Conservation (phyloP, 2,329 filamentous ascomycete genomes). For the Colletotrichum zoysiae region DNA sequence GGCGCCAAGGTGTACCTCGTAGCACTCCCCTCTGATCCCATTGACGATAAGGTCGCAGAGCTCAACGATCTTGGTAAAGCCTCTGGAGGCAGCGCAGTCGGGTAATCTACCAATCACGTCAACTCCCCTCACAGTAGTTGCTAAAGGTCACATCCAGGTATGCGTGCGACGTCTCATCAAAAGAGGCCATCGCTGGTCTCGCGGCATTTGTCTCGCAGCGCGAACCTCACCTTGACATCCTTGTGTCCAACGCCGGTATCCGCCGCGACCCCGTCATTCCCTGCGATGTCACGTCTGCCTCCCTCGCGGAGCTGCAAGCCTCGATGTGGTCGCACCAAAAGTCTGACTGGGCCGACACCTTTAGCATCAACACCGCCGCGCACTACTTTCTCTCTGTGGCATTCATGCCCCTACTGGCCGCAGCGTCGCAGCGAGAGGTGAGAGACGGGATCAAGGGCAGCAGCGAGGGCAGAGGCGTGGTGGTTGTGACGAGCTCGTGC, state of each 20-base stretch:
- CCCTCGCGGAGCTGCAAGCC: slow-evolving; percentile 56
- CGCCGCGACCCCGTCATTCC: slow-evolving; percentile 47
- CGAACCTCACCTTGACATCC: neutral
- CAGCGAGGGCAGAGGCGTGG: slow-evolving; percentile 56
- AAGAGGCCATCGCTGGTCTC: neutral
- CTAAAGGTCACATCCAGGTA: neutral
- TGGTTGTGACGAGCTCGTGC: slow-evolving; percentile 64
- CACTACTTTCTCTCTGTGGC: slow-evolving; percentile 64
- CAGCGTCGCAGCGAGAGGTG: slow-evolving; percentile 51
- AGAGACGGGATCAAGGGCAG: slow-evolving; percentile 46
- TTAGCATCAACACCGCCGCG: slow-evolving; percentile 61
- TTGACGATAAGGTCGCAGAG: neutral
- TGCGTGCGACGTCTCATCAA: neutral
- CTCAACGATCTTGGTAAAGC: slow-evolving; percentile 3
- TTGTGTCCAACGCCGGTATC: slow-evolving; percentile 18
- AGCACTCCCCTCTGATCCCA: neutral
- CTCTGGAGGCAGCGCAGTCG: neutral
- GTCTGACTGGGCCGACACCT: slow-evolving; percentile 60
- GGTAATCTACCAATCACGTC: neutral
- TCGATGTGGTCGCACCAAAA: slow-evolving; percentile 61
- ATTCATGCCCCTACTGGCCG: slow-evolving; percentile 57
- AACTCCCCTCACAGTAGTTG: neutral
- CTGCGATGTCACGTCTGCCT: slow-evolving; percentile 59
- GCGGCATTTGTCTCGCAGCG: neutral
- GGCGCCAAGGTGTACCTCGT: slow-evolving; percentile 16